Evolutionary conservation across 768 basidiomycete species (phyloP).

Genomic region (Pulveroboletus sp.): DNA sequence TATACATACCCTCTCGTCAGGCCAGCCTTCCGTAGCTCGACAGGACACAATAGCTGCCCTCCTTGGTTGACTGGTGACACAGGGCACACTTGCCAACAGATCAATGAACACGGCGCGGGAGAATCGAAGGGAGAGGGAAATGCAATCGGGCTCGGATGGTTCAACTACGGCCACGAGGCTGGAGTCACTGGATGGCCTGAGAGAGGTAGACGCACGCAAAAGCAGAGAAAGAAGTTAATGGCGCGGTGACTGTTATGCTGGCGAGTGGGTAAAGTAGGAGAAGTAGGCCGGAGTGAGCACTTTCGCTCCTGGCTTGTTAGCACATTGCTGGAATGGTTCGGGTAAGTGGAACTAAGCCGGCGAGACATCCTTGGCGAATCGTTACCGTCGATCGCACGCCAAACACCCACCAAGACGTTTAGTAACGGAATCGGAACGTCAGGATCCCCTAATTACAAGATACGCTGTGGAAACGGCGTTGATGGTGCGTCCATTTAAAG

Average conservation of each 20-base stretch:
- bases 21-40: background rate
- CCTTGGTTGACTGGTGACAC: too few relatives aligned
- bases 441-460: background rate
- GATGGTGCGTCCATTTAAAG: background rate
- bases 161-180: slow-evolving; percentile 9
- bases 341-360: too few relatives aligned
- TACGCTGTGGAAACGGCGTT: background rate
- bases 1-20: slow-evolving; percentile 17
- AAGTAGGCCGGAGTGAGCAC: background rate
- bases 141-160: too few relatives aligned
- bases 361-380: slow-evolving; percentile 14
- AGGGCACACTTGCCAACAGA: slow-evolving; percentile 6
- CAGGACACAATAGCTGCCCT: background rate
- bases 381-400: background rate
- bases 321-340: slow-evolving; percentile 4
- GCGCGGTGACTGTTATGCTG: background rate
- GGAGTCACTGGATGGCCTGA: slow-evolving; percentile 2
- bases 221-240: background rate
- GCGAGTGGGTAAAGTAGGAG: slow-evolving; percentile 2
- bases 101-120: slow-evolving; percentile 5
- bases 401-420: slow-evolving; percentile 3
- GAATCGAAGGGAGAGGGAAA: slow-evolving; percentile 5
- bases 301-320: too few relatives aligned
- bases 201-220: too few relatives aligned
- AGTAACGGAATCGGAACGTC: background rate